Conservation (phyloP, 1,139 yeast species). For the Candida tropicalis region DNA sequence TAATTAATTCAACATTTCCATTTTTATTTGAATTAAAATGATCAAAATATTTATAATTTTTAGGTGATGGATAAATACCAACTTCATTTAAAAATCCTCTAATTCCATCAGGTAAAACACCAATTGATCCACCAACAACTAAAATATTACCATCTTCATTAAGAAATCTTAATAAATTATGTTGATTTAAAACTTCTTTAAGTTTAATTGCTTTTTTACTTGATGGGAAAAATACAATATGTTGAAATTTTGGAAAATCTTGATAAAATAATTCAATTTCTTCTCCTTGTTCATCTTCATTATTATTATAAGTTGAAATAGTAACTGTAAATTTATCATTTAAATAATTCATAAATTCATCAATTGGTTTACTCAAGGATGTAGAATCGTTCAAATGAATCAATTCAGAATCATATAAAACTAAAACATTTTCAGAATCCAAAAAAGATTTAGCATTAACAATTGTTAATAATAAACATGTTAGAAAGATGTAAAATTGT, state of each 20-base stretch:
- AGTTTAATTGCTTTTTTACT: conserved; percentile 35
- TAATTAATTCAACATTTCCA: conserved; percentile 27
- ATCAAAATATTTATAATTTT: conserved; percentile 65
- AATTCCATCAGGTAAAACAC: conserved; percentile 63
- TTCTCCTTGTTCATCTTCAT: conserved; percentile 18
- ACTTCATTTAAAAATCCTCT: conserved; percentile 73
- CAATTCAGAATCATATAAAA: conserved; percentile 34
- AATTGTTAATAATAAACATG: conserved; percentile 14
- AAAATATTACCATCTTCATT: conserved; percentile 74
- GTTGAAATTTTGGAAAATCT: conserved; percentile 28
- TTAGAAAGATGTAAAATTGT: conserved; percentile 13
- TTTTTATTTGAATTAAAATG: conserved; percentile 48
- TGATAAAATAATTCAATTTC: conserved; percentile 29
- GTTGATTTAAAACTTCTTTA: conserved; percentile 35
- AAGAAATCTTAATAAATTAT: conserved; percentile 50
- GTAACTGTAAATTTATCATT: conserved; percentile 25
- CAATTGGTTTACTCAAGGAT: conserved; percentile 21
- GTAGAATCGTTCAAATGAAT: conserved; percentile 24
- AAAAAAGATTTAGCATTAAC: conserved; percentile 11
- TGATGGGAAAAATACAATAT: conserved; percentile 43
- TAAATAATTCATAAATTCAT: conserved; percentile 25
- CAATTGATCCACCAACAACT: conserved; percentile 50
- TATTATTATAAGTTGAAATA: conserved; percentile 25
- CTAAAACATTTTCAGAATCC: conserved; percentile 25
- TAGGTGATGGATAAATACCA: conserved; percentile 86